These are phyloP conservation scores for Alternaria gaisen DNA, from an alignment of 2,329 filamentous ascomycete species.

Conservation along the genomic window DNA sequence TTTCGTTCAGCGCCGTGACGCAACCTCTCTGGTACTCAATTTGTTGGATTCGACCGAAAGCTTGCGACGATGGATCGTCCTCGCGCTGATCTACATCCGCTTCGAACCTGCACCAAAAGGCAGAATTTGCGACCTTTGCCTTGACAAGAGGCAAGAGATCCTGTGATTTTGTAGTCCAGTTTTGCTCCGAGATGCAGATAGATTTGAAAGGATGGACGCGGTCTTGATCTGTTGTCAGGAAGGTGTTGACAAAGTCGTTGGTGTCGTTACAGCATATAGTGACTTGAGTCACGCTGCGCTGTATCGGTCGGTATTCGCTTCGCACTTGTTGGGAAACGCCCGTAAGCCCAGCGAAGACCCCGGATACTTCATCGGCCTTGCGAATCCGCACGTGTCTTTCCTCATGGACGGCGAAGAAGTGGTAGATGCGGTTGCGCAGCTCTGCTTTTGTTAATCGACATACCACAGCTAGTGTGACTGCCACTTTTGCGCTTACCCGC, in stretches of 20 bases:
- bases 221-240: background rate
- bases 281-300: background rate
- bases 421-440: constrained; percentile 2
- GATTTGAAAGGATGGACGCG: background rate
- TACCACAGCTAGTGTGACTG: background rate
- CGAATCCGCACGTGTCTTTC: background rate
- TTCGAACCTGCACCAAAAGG: background rate
- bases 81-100: background rate
- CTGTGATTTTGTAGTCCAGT: background rate
- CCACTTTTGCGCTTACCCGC: background rate
- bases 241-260: background rate
- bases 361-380: background rate
- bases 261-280: background rate
- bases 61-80: background rate
- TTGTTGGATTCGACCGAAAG: background rate
- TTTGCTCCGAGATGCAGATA: background rate
- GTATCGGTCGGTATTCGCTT: background rate
- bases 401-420: background rate
- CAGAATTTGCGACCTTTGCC: background rate
- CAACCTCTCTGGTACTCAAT: background rate
- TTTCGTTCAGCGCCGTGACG: background rate
- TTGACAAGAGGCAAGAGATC: background rate
- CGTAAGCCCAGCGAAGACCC: background rate
- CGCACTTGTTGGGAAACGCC: background rate
- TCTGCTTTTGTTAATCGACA: background rate